phyloP scores from a whole-genome alignment of 768 basidiomycete genomes.

The Boletus rubropictus region DNA sequence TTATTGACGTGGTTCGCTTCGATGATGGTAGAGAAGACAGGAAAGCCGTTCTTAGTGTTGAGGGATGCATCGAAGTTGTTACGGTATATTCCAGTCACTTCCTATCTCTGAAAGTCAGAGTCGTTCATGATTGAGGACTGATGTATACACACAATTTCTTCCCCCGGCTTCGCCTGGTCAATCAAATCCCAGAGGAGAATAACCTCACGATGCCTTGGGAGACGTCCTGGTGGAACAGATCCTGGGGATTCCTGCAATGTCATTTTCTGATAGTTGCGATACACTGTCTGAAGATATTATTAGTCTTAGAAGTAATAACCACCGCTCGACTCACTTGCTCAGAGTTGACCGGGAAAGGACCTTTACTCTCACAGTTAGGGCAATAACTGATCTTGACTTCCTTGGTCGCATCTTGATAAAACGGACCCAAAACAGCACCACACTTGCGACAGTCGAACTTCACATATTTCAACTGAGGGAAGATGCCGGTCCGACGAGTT shows the following conservation, averaged over 20 bases:
- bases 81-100: slow-evolving; percentile 95
- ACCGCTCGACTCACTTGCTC: slow-evolving; percentile 63
- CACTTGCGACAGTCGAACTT: slow-evolving; percentile 98
- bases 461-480: slow-evolving; percentile 99
- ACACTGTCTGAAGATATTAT: slow-evolving; percentile 68
- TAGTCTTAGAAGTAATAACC: not conserved
- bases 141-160: slow-evolving; percentile 75
- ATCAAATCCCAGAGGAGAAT: slow-evolving; percentile 97
- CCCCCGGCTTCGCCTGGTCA: slow-evolving; percentile 96
- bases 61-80: slow-evolving; percentile 99
- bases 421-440: slow-evolving; percentile 88
- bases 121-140: not conserved
- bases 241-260: slow-evolving; percentile 97
- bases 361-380: slow-evolving; percentile 88
- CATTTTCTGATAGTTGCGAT: slow-evolving; percentile 98
- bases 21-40: slow-evolving; percentile 96
- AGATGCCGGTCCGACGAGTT: slow-evolving; percentile 90
- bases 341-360: slow-evolving; percentile 94
- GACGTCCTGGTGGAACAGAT: slow-evolving; percentile 93
- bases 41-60: slow-evolving; percentile 98
- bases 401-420: slow-evolving; percentile 94
- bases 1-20: slow-evolving; percentile 99
- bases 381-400: slow-evolving; percentile 95
- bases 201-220: slow-evolving; percentile 95
- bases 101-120: slow-evolving; percentile 42